These are phyloP conservation scores for Paecilomyces fulvus DNA, from an alignment of 2,329 filamentous ascomycete species.

Conservation along the genomic window DNA sequence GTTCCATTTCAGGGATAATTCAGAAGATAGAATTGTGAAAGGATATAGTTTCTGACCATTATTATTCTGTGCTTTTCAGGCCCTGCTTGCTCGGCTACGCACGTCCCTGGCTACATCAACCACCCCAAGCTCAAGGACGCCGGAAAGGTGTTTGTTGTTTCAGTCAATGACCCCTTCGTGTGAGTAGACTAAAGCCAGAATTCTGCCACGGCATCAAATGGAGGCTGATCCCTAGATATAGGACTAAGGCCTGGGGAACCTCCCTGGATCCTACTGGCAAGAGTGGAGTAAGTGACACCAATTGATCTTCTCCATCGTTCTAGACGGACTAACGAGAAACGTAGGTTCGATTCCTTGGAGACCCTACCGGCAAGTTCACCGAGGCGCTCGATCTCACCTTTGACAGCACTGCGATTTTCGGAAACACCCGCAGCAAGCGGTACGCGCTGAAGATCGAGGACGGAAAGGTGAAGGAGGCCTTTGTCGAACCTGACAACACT, in stretches of 20 bases:
- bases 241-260: constrained; percentile 83
- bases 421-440: constrained; percentile 73
- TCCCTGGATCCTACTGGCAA: constrained; percentile 65
- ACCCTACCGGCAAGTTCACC: constrained; percentile 71
- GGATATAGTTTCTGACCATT: background rate
- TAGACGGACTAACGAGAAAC: background rate
- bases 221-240: constrained; percentile 25
- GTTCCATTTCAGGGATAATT: constrained; percentile 20
- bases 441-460: constrained; percentile 78
- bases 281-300: constrained; percentile 58
- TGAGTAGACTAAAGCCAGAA: constrained; percentile 41
- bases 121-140: constrained; percentile 69
- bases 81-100: constrained; percentile 57
- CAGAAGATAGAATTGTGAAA: constrained; percentile 35
- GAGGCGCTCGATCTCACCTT: constrained; percentile 76
- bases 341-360: constrained; percentile 81
- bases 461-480: constrained; percentile 71
- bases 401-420: constrained; percentile 71
- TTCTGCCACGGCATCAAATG: background rate
- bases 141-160: constrained; percentile 79
- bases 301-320: background rate
- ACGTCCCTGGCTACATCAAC: constrained; percentile 81
- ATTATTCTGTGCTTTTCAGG: constrained; percentile 23
- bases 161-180: constrained; percentile 94
- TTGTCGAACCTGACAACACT: constrained; percentile 83